Evolutionary conservation across 2,329 filamentous ascomycete genomes (phyloP), one percentile per base, ranked within the genome.

Genomic region (Ophiocordyceps camponoti-leonardi): DNA sequence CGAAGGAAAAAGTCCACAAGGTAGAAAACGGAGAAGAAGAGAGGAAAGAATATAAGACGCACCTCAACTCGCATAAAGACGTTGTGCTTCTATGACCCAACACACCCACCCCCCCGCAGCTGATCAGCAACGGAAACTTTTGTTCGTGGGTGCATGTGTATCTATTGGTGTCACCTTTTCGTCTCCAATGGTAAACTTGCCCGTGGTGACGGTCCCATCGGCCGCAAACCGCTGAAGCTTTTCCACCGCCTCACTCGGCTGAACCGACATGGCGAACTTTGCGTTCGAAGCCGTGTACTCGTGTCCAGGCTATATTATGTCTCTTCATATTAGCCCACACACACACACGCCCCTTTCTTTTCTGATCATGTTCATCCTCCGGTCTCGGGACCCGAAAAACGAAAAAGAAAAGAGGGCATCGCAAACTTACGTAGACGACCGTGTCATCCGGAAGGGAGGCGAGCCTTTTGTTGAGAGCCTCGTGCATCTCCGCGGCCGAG

Each of bases 231-330:
- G 70, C 52, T 84, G 70, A 30, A 98, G 71, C 54, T 80, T 83
- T 69, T 83, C 79, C 50, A 95, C 77, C 0, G 84, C 71, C 43
- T 84, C 79, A 40, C 75, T 83, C 56, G 85, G 78, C 46, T 82
- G 67, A 16, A 96, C 82, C 2, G 81, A 82, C 48, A 83, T 66
- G 43, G 78, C 81, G 58, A 98, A 98, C 60, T 86, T 86, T 56
- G 92, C 86, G 58, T 98, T 98, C 44, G 82, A 75, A 64, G 92
- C 94, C n/a, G 92, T 98, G 67, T 98, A 98, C 63, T 96, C 92
- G 57, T 98, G 92, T 4, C 92, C 92, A 18, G 90, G 88, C 81
- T 90, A 49, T 20, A 33, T 39, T 11, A 7, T 16, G 12, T 47
- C 22, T 28, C 26, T 28, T 8, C 6, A 28, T 11, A 28, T 28